These are phyloP conservation scores for Fusarium mangiferae DNA, from an alignment of 2,329 filamentous ascomycete genomes.

Conservation along the genomic window DNA sequence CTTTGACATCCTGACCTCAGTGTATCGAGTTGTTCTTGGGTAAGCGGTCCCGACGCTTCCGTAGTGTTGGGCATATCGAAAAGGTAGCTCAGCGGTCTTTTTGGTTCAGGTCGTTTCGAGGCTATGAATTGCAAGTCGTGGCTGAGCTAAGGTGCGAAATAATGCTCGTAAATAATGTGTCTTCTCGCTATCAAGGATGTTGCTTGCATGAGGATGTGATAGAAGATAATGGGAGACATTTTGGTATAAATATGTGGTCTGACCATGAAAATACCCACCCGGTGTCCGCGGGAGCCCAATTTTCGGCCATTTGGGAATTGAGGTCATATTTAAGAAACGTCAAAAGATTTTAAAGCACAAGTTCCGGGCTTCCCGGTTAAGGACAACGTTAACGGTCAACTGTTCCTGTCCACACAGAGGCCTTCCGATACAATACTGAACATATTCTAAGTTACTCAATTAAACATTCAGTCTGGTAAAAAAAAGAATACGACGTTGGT, in stretches of 20 bases:
- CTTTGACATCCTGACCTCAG: neutral
- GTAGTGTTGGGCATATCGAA: neutral
- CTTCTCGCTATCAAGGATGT: neutral
- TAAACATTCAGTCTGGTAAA: fast-evolving
- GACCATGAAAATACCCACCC: neutral
- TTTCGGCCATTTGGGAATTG: neutral
- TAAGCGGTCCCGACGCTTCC: neutral
- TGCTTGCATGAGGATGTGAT: neutral
- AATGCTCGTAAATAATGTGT: fast-evolving
- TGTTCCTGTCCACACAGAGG: fast-evolving
- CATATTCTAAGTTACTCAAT: fast-evolving
- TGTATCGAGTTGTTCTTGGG: neutral
- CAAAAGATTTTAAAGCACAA: neutral
- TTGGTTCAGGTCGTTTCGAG: fast-evolving
- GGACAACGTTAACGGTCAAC: fast-evolving
- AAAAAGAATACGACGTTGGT: fast-evolving
- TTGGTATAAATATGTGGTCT: neutral
- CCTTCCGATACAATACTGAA: fast-evolving
- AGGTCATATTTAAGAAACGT: neutral
- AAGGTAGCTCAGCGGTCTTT: fast-evolving
- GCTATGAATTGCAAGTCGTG: fast-evolving
- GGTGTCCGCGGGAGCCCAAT: neutral
- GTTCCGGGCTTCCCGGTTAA: neutral
- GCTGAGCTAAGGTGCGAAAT: fast-evolving
- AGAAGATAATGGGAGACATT: no score